Base-by-base conservation (phyloP, 768 basidiomycete species). In the Xerocomellus chrysenteron region DNA sequence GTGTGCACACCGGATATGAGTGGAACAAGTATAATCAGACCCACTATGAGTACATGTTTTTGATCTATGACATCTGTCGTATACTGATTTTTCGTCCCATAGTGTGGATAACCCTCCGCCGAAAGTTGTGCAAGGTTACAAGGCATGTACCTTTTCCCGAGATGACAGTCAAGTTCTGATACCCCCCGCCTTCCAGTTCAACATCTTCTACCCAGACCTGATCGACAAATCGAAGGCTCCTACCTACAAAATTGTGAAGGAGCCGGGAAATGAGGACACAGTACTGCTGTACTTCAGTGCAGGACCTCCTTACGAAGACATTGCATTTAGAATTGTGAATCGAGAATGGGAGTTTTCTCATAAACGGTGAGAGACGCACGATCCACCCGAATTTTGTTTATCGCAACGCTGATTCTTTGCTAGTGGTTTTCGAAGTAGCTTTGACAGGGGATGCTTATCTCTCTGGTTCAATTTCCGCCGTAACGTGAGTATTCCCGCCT, bases 1-100 rank as follows among this genome's bases (percentile, higher is more conserved):
- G 97, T 55, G 97, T 98, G 26, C 94, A 98, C 68, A 99, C 97
- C 32, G 97, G 97, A 28, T 99, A 96, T 69, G 97, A 99, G 71
- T 99, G 97, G 97, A 98, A 96, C 79, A 98, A 98, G 78, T 99
- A 98, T 74, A 98, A 98, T 72, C 96, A 98, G 72, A 98, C 97
- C 4, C 97, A 98, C 75, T 99, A 98, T 73, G 97, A 98, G 93
- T 96, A 77, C 61, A 21, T 57, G 21, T 54, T 43, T 54, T 47
- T 14, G 21, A 44, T 55, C 12, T 19, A 13, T 44, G 47, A 40
- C 19, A 32, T 36, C n/a, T 42, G 33, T 50, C 14, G 44, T 56
- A 53, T 40, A 44, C 40, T 65, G 24, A 51, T 56, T 43, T 59
- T 57, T 72, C 13, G 24, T 52, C 47, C 55, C 48, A 11, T 63